Conservation (phyloP, 2,329 filamentous ascomycete species). For the Xylariaceae sp. region DNA sequence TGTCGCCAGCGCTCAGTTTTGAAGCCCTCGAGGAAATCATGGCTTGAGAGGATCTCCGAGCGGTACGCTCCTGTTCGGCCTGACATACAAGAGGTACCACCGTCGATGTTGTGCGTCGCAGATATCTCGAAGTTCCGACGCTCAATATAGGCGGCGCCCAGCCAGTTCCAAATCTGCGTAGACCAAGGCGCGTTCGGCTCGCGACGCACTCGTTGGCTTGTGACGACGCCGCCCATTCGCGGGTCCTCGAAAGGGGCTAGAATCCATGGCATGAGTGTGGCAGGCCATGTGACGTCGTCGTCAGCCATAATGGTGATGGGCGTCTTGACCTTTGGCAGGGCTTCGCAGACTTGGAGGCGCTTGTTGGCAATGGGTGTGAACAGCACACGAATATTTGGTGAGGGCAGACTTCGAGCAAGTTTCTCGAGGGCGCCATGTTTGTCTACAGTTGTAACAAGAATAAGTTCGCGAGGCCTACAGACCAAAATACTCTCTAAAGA, state of each 20-base stretch:
- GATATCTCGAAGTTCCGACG: constrained; percentile 96
- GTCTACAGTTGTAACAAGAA: constrained; percentile 83
- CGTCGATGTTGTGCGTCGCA: constrained; percentile 90
- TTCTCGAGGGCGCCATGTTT: constrained; percentile 67
- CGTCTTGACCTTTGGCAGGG: constrained; percentile 80
- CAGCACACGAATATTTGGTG: constrained; percentile 68
- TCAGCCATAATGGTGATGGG: constrained; percentile 89
- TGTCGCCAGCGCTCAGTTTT: constrained; percentile 87
- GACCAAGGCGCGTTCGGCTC: constrained; percentile 58
- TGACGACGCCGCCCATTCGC: constrained; percentile 84
- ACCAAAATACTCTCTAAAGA: constrained; percentile 76
- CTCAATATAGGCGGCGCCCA: constrained; percentile 89
- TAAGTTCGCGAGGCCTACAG: constrained; percentile 67
- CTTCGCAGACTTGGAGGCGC: constrained; percentile 87
- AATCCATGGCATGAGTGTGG: constrained; percentile 84
- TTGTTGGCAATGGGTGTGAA: constrained; percentile 88
- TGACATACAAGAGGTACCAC: constrained; percentile 94
- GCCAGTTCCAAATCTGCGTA: constrained; percentile 76
- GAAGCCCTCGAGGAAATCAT: constrained; percentile 83
- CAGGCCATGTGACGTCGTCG: constrained; percentile 92
- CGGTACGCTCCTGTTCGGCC: constrained; percentile 91
- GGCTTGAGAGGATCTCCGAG: constrained; percentile 80
- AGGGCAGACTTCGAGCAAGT: constrained; percentile 60
- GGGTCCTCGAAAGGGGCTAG: constrained; percentile 86
- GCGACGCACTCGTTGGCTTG: constrained; percentile 81